Percentiles rank a stretch among this genome's conserved stretches.
phyloP scores from a whole-genome alignment of 1,284 basidiomycete species.

The Tilletiopsis washingtonensis region DNA sequence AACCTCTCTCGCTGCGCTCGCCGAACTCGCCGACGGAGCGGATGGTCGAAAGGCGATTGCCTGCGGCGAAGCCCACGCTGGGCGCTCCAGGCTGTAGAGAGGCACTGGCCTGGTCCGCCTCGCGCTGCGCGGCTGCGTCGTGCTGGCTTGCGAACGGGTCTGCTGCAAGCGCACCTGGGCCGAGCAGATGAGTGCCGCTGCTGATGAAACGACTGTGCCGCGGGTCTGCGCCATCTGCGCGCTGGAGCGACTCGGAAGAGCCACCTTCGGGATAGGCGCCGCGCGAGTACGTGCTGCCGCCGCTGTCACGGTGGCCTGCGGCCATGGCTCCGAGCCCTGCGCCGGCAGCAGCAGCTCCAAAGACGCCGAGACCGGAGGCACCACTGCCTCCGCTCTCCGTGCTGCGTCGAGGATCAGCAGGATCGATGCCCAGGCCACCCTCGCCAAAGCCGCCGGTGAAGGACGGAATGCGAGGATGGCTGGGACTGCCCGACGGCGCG shows the following conservation, averaged over 20 bases:
- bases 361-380: no score
- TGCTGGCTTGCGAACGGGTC: no score
- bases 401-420: no score
- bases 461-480: conserved; percentile 1
- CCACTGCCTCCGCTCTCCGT: no score
- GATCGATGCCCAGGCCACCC: conserved; percentile 10
- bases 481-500: conserved; percentile 1
- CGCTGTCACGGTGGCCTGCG: conserved; percentile 26
- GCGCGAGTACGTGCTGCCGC: conserved; percentile 14
- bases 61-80: conserved; percentile 3
- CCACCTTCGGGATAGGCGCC: conserved; percentile 5
- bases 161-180: conserved; percentile 12
- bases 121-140: no score
- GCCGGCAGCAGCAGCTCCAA: conserved; percentile 15
- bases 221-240: conserved; percentile 6
- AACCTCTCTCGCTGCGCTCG: conserved; percentile 6
- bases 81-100: no score
- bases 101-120: no score
- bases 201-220: conserved; percentile 30
- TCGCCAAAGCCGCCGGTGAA: conserved; percentile 10
- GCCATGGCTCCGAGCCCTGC: conserved; percentile 24
- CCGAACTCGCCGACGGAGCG: conserved; percentile 30
- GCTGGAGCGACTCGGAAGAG: neutral
- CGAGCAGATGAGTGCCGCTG: conserved; percentile 18
- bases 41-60: conserved; percentile 22